Evolutionary conservation across 106 monocot genomes (phyloP).

Genomic region (Allium sativum): DNA sequence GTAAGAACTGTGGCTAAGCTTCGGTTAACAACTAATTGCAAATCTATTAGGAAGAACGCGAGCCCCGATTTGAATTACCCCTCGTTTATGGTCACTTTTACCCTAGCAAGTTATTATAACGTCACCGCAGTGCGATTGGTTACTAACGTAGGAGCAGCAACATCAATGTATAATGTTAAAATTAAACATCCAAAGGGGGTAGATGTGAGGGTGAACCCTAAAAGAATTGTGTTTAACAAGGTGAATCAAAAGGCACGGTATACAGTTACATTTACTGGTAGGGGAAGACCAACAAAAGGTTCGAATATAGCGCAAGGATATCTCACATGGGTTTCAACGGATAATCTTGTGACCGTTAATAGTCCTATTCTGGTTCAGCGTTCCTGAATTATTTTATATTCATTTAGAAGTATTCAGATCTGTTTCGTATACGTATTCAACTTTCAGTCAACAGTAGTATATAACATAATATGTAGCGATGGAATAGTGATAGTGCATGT

Average conservation of each 20-base stretch:
- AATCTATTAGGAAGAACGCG: background rate
- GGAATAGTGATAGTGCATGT: no score
- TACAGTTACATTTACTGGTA: conserved; percentile 5
- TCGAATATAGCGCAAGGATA: background rate
- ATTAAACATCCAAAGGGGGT: conserved; percentile 16
- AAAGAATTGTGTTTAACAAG: conserved; percentile 13
- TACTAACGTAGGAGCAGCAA: conserved; percentile 22
- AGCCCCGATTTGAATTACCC: conserved; percentile 16
- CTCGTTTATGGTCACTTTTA: conserved; percentile 6
- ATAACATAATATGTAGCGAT: no score
- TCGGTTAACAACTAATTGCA: background rate
- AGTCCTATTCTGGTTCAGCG: conserved; percentile 7
- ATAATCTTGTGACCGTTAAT: conserved; percentile 4
- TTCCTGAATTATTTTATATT: no score
- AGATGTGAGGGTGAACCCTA: conserved; percentile 17
- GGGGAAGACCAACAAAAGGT: background rate
- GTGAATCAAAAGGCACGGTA: conserved; percentile 13
- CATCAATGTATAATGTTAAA: conserved; percentile 13
- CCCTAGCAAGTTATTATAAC: background rate
- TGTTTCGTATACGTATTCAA: no score
- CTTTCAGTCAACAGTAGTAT: no score
- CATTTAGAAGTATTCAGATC: no score
- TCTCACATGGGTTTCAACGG: conserved; percentile 16
- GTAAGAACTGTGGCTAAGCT: background rate
- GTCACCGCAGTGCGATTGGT: conserved; percentile 1